Evolutionary conservation across 1,139 yeast genomes (phyloP), one percentile per base, ranked within the genome.

Genomic region (Geotrichum restrictum): DNA sequence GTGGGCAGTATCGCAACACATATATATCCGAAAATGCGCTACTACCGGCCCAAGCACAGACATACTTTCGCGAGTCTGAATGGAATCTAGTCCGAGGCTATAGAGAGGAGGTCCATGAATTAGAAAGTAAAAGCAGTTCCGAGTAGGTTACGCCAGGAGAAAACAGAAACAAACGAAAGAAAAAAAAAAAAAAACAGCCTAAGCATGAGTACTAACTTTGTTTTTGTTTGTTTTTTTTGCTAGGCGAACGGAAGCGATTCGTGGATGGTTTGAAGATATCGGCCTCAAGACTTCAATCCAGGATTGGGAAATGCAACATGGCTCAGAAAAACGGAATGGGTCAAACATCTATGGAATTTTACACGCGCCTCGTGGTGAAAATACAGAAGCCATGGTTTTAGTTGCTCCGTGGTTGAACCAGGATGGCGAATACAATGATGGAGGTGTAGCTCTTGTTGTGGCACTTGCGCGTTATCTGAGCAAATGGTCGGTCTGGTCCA

Each of bases 331-430:
- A 56, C 8, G 64, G 68, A 29, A 38, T 3, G 79, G 81, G 13
- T 73, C 74, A 24, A 84, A 88, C 16, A 73, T 88, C 38, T 93
- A 91, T 65, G 96, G 89, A 0, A 80, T 91, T 14, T 76, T 88
- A 70, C 96, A 88, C 65, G 95, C 96, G 0, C 95, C 98, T 1
- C 74, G 96, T 59, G 97, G 98, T 22, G 98, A 93, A 63, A 95
- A 93, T 57, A 89, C 98, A 1, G 98, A 94, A 67, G 89, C 97
- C 0, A 85, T 94, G 81, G 95, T 91, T 2, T 69, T 94, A 45
- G 86, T 85, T 8, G 89, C 94, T 5, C 97, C 98, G 0, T 93
- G 96, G 94, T 69, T 64, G 48, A 87, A 83, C 58, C 70, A 76
- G 31, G 81, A 80, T 59, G 79, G 77, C 1, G 70, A 72, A 45